A percentile compares a stretch with the other conserved stretches of the same genome.
Conservation (phyloP, 495 filamentous ascomycete genomes). For the Lichina pygmaea region DNA sequence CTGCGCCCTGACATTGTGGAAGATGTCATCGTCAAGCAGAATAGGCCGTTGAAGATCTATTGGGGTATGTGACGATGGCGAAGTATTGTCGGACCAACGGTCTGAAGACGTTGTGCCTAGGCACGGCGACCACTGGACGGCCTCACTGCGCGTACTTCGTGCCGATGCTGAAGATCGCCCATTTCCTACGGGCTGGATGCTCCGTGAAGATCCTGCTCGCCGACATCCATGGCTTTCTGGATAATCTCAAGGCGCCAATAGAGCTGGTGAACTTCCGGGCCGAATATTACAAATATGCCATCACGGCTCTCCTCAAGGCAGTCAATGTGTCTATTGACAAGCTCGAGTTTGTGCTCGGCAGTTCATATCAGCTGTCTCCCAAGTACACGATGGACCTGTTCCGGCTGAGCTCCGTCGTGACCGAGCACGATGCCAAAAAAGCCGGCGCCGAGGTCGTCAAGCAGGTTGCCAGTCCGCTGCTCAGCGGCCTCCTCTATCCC, state of each 20-base stretch:
- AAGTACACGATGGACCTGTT: conserved; percentile 60
- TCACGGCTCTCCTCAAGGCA: conserved; percentile 36
- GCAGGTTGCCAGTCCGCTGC: conserved; percentile 44
- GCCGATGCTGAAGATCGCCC: conserved; percentile 62
- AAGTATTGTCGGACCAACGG: background rate
- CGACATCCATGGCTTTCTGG: conserved; percentile 29
- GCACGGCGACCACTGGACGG: conserved; percentile 56
- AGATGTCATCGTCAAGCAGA: conserved; percentile 36
- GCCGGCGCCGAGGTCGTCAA: conserved; percentile 87
- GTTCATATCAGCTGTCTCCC: conserved; percentile 42
- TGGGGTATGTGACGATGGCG: conserved; percentile 27
- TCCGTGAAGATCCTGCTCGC: conserved; percentile 58
- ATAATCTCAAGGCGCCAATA: conserved; percentile 47
- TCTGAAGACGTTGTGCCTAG: conserved; percentile 9
- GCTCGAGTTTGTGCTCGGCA: conserved; percentile 63
- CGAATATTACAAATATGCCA: conserved; percentile 41
- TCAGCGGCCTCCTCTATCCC: conserved; percentile 67
- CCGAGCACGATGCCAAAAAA: conserved; percentile 42
- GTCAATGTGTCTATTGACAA: conserved; percentile 51
- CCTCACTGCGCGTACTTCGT: conserved; percentile 75
- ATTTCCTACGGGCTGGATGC: conserved; percentile 67
- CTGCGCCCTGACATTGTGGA: conserved; percentile 73
- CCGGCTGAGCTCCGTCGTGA: conserved; percentile 11
- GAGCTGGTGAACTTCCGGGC: conserved; percentile 63
- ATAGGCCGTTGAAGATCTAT: conserved; percentile 51